Evolutionary conservation across 2,329 filamentous ascomycete species (phyloP).

Genomic region (Fusarium sp.): DNA sequence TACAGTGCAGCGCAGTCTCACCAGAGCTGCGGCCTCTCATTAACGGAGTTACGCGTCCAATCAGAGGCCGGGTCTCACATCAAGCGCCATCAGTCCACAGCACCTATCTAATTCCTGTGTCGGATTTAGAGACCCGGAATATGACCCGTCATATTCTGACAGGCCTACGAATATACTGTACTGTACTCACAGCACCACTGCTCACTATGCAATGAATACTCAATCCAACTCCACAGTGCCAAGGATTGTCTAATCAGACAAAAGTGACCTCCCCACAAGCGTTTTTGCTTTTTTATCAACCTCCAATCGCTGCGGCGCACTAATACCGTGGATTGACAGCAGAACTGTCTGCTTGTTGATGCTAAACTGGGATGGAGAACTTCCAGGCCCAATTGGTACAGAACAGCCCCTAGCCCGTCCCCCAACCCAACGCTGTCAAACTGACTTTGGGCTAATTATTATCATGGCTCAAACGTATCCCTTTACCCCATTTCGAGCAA

Average conservation of each 20-base stretch:
- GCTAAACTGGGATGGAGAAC: slow-evolving; percentile 1
- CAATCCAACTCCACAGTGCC: background rate
- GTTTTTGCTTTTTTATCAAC: slow-evolving; percentile 36
- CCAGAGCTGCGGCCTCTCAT: slow-evolving; percentile 15
- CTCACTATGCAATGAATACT: slow-evolving; percentile 2
- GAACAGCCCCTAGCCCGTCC: background rate
- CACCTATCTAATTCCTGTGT: slow-evolving; percentile 9
- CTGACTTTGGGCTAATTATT: slow-evolving; percentile 1
- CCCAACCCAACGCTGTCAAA: slow-evolving; percentile 5
- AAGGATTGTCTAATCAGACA: slow-evolving; percentile 43
- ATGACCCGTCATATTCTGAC: slow-evolving; percentile 37
- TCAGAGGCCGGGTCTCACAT: slow-evolving; percentile 26
- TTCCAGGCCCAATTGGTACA: background rate
- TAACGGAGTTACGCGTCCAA: background rate
- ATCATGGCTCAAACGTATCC: slow-evolving; percentile 1
- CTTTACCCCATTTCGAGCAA: slow-evolving; percentile 7
- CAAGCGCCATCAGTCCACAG: slow-evolving; percentile 25
- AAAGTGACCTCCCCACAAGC: slow-evolving; percentile 18
- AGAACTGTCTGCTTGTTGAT: background rate
- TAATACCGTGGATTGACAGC: slow-evolving; percentile 32
- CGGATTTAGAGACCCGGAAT: slow-evolving; percentile 12
- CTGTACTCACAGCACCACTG: background rate
- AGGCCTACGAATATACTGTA: background rate
- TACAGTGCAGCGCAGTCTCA: slow-evolving; percentile 20
- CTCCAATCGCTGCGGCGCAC: slow-evolving; percentile 6